Base-by-base conservation (phyloP, 2,329 filamentous ascomycete genomes). In the Cladosporium colombiae region DNA sequence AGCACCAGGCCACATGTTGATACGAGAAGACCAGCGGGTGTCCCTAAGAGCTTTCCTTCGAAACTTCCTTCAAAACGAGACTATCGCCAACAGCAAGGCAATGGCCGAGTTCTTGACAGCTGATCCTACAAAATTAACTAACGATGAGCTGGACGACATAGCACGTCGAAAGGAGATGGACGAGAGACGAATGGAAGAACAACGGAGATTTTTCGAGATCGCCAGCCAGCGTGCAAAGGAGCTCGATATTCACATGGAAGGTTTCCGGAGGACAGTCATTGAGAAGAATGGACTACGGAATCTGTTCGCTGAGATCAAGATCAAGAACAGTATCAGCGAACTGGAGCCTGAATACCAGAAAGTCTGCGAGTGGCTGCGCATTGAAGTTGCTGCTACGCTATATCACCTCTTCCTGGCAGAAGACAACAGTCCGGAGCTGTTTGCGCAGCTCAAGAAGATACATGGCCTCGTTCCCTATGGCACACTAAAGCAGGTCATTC, bases 381-480 rank as follows among this genome's bases (percentile, higher is more conserved):
- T 99, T 74, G 95, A 99, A 81, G 89, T 99, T 58, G 95, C 95
- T 27, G 95, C 95, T 49, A 97, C 95, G 25, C 88, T 98, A 66
- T 99, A 99, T 76, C 95, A 99, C 77, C 83, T 99, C 37, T 99
- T 99, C 83, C 85, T 99, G 53, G 95, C 95, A 6, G 95, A 99
- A 77, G 95, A 99, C 80, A 99, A 99, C 78, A 97, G 94, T 0
- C 93, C 95, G 0, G 95, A 99, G 75, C 80, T 99, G 33, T 98
- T 98, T 77, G 92, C 93, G 0, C 95, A 99, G 78, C 89, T 91
- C 5, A 97, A 94, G 80, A 88, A 91, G 67, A 97, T 98, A 62
- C 95, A 99, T 76, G 97, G 93, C 0, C 85, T 98, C 65, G 90
- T 99, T 53, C 95, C 95, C 0, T 99, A 99, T 76, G 90, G 89